Base-by-base conservation (phyloP, 441 rosid genomes). In the Pelargonium cotyledonis region DNA sequence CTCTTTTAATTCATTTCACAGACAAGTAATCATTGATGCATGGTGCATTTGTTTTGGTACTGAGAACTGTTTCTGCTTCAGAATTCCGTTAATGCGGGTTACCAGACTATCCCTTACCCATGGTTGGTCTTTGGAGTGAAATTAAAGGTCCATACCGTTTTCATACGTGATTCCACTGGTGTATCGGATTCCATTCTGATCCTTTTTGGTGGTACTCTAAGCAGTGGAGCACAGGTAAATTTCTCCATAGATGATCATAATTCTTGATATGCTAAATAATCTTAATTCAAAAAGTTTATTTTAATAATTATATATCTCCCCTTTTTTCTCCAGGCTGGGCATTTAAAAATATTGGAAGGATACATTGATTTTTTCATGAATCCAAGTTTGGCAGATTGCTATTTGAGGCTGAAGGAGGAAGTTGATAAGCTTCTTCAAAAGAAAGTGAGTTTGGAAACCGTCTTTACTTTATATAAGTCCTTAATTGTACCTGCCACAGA, bases 121-220 rank as follows among this genome's bases (percentile, higher is more conserved):
- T 92, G 99, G 99, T 83, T 95, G 72, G 95, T 95, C 74, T 95
- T 95, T 86, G 98, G 97, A 64, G 99, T 90, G 75, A 95, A 95
- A 85, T 86, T 95, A 41, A 95, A 89, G 79, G 97, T 95, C 73
- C 92, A 90, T 80, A 78, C 97, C 0, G 97, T 92, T 70, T 89
- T 95, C 82, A 77, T 95, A 65, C 91, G 98, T 11, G 98, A 95
- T 78, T 95, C 97, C 18, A 95, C 98, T 60, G 99, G 98, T 57
- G 86, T 95, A 74, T 90, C 98, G 57, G 99, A 95, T 83, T 95
- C 99, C 8, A 84, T 90, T 74, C 72, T 95, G 79, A 80, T 92
- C 66, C 92, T 95, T 75, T 89, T 90, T 67, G 99, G 98, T 6
- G 99, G 99, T 71, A 81, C 89, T 68, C 76, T 95, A 72, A 79